Base-by-base conservation (phyloP, 768 basidiomycete species). In the Suillus subluteus region DNA sequence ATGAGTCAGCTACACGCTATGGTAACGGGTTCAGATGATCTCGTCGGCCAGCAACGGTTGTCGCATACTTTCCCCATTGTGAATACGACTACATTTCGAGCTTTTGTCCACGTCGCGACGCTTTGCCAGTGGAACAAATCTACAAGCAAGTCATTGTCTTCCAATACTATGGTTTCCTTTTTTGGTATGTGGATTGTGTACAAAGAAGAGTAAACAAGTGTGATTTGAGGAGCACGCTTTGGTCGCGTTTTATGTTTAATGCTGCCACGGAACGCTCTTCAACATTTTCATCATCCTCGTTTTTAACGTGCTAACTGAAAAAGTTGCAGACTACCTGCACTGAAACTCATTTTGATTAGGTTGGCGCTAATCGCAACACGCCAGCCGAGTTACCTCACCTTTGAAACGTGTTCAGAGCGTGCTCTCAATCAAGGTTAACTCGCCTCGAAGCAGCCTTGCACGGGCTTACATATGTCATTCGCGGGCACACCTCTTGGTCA, bases 401-500 rank as follows among this genome's bases (percentile, higher is more conserved):
- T 46, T 18, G n/a, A 67, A 69, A 70, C 69, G 69, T 70, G 69
- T 56, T 48, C 41, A 41, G 55, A 59, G 65, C 67, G 65, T 68
- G 67, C 66, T 61, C 56, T 55, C 46, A 40, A 37, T 43, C 50
- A 54, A 41, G 52, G 62, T 56, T 52, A 48, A 43, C 48, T 12
- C 37, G 41, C 56, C 66, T 55, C 54, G 54, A 32, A 55, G 54
- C 54, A 55, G 65, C 65, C 67, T 68, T 72, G 75, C 84, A 83
- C 84, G 32, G 55, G 55, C 55, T 35, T 56, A 56, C 55, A 56
- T 56, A 94, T 94, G 92, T 93, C 91, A 79, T 94, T 94, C 88
- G 85, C 90, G 76, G 85, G 88, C 78, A 93, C 92, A 77, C 91
- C 92, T 65, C 80, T 93, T 71, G 90, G 89, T 80, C 89, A 92